Conservation (phyloP, 257 asterid species). For the Solanum virginianum region DNA sequence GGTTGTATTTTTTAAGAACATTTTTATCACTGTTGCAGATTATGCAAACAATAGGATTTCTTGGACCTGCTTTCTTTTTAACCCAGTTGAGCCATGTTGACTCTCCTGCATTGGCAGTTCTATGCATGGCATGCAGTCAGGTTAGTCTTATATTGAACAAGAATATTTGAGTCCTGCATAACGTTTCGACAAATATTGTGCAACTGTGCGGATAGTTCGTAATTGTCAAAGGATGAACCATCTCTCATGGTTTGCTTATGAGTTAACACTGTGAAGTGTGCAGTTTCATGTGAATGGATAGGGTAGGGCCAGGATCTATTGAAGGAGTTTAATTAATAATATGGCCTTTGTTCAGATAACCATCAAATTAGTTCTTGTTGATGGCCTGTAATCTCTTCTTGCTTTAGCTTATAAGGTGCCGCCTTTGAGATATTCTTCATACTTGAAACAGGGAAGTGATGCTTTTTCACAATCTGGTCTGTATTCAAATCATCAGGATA, state of each 20-base stretch:
- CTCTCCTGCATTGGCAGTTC: conserved; percentile 83
- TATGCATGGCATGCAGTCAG: conserved; percentile 96
- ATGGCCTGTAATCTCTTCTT: not conserved
- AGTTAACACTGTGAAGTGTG: not conserved
- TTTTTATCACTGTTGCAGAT: conserved; percentile 33
- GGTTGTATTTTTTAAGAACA: not conserved
- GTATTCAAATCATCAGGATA: conserved; percentile 86
- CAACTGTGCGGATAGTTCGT: not conserved
- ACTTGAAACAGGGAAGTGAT: conserved; percentile 55
- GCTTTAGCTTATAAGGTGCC: not conserved
- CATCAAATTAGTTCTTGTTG: not conserved
- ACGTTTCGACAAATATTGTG: not conserved
- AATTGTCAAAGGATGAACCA: not conserved
- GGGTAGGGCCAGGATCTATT: not conserved
- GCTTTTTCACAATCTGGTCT: conserved; percentile 92
- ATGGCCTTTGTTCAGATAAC: not conserved
- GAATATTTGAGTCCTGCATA: not conserved
- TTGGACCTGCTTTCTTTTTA: conserved; percentile 88
- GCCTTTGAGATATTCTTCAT: not conserved
- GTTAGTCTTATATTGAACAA: conserved; percentile 16
- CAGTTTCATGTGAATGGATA: not conserved
- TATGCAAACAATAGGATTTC: conserved; percentile 88
- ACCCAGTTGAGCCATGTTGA: conserved; percentile 85
- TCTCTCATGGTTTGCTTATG: not conserved
- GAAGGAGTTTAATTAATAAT: not conserved